Conservation (phyloP, 1,139 yeast species). For the Hyphopichia wangnamkhiaoensis region DNA sequence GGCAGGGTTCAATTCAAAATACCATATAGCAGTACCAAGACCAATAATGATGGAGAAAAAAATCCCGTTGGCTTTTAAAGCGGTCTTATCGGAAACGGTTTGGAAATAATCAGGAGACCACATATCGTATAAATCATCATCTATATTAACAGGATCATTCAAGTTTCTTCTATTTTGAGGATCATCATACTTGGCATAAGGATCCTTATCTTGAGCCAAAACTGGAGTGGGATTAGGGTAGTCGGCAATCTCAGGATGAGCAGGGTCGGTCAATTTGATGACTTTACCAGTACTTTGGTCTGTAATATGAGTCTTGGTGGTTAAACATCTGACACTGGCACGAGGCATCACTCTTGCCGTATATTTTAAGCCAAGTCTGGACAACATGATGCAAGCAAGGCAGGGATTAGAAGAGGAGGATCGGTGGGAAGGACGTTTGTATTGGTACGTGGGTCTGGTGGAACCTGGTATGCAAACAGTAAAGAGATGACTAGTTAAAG, state of each 20-base stretch:
- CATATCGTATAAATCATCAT: conserved; percentile 74
- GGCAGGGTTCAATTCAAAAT: conserved; percentile 66
- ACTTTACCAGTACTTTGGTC: conserved; percentile 45
- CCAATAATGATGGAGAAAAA: conserved; percentile 60
- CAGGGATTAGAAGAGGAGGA: too few species aligned
- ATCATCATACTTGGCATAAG: conserved; percentile 75
- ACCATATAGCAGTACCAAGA: conserved; percentile 55
- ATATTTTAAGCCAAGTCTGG: conserved; percentile 28
- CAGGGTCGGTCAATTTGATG: conserved; percentile 46
- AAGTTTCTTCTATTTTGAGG: conserved; percentile 80
- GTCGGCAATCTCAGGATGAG: conserved; percentile 47
- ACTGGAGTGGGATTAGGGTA: conserved; percentile 44
- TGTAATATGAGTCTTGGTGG: conserved; percentile 40
- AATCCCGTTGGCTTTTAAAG: conserved; percentile 51
- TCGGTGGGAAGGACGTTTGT: too few species aligned
- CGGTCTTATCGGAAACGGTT: conserved; percentile 59
- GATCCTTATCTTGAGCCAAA: conserved; percentile 67
- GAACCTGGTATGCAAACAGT: neutral
- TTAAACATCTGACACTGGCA: conserved; percentile 24
- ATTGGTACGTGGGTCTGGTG: too few species aligned
- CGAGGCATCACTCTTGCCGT: conserved; percentile 3
- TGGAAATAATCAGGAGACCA: conserved; percentile 86
- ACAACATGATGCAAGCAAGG: conserved; percentile 27
- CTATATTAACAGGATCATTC: conserved; percentile 69
- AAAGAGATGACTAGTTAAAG: neutral